These are phyloP conservation scores for Globisporangium apiculatum DNA, from an alignment of 352 stramenopile genomes.

Conservation along the genomic window DNA sequence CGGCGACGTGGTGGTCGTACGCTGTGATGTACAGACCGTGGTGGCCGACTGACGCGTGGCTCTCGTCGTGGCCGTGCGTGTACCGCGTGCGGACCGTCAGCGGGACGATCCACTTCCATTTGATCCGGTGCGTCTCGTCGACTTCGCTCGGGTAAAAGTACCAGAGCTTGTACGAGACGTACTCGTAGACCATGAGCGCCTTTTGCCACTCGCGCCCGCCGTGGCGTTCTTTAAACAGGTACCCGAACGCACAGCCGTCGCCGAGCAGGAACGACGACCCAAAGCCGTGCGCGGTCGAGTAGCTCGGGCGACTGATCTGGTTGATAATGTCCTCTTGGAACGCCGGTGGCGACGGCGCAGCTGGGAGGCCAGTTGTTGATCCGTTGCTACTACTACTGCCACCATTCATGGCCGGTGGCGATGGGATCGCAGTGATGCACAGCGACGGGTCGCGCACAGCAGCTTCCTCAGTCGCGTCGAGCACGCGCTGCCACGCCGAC, in stretches of 20 bases:
- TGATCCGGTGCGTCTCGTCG: constrained; percentile 70
- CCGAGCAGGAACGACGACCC: constrained; percentile 81
- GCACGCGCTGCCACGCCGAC: constrained; percentile 45
- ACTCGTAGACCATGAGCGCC: constrained; percentile 82
- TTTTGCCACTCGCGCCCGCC: constrained; percentile 70
- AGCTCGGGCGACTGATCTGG: constrained; percentile 80
- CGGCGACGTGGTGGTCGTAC: constrained; percentile 64
- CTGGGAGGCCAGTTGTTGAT: constrained; percentile 4
- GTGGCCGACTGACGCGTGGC: constrained; percentile 72
- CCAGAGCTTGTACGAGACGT: constrained; percentile 83
- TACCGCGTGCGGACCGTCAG: constrained; percentile 66
- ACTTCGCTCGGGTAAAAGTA: constrained; percentile 86
- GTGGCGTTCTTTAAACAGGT: constrained; percentile 74
- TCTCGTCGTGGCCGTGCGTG: constrained; percentile 82
- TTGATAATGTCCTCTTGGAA: constrained; percentile 88
- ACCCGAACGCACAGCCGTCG: constrained; percentile 80
- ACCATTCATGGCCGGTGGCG: constrained; percentile 20
- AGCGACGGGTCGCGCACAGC: constrained; percentile 33
- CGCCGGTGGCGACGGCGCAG: constrained; percentile 42
- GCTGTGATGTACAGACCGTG: constrained; percentile 78
- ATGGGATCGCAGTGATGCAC: constrained; percentile 52
- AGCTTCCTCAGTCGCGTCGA: constrained; percentile 46
- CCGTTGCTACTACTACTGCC: background rate
- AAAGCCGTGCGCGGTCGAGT: constrained; percentile 75
- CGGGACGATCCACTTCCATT: constrained; percentile 86